Conservation (phyloP, 257 asterid genomes). For the Apocynum venetum region DNA sequence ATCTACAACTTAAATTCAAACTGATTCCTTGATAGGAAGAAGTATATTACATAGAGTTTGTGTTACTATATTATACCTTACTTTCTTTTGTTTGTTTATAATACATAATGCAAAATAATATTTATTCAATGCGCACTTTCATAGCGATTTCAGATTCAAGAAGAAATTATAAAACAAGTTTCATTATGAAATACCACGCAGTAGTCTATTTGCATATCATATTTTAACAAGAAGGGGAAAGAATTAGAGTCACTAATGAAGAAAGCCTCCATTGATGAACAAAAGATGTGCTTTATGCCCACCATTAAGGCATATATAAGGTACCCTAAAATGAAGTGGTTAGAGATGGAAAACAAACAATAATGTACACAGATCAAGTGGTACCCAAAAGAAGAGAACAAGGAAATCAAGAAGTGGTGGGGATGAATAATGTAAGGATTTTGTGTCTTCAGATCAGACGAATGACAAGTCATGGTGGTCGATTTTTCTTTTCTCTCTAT, state of each 20-base stretch:
- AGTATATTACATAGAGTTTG: too few relatives aligned
- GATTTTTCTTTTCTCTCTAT: conserved; percentile 1
- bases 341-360: conserved; percentile 28
- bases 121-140: too few relatives aligned
- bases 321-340: conserved; percentile 26
- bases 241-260: background rate
- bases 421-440: conserved; percentile 24
- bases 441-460: conserved; percentile 50
- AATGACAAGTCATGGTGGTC: conserved; percentile 53
- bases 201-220: too few relatives aligned
- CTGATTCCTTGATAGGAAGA: too few relatives aligned
- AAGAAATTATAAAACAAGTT: too few relatives aligned
- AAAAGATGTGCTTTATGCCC: background rate
- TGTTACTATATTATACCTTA: too few relatives aligned
- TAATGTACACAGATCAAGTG: conserved; percentile 21
- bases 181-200: too few relatives aligned
- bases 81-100: too few relatives aligned
- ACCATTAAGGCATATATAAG: conserved; percentile 17
- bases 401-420: conserved; percentile 19
- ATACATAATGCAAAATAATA: too few relatives aligned
- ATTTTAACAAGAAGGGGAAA: background rate
- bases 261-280: background rate
- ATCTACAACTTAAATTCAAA: too few relatives aligned
- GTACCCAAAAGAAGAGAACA: conserved; percentile 28
- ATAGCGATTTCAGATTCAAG: too few relatives aligned